Base-by-base conservation (phyloP, 164 flowering plant species). In the Umbilicus rupestris region DNA sequence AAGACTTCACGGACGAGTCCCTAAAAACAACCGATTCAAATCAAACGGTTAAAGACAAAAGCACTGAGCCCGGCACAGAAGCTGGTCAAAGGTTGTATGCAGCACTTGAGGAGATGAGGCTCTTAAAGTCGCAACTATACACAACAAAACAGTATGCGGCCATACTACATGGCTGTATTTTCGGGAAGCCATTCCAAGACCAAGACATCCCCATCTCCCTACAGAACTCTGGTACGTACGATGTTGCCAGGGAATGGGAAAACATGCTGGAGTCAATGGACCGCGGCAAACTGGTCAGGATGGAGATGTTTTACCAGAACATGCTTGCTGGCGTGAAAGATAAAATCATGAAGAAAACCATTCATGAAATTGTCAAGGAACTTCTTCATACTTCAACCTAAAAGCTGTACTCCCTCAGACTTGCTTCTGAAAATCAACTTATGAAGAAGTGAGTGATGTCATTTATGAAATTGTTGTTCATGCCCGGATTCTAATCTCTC, bases 231-330 rank as follows among this genome's bases (percentile, higher is more conserved):
- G 90, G 85, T n/a, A 47, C 33, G 11, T 86, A 84, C 44, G 86
- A 85, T 69, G 72, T 88, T 62, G 83, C 79, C 19, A 86, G 75
- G 67, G 97, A 85, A 70, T 93, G 98, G 97, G 92, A 88, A 64
- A 80, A 73, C 67, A 80, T 88, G 86, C 71, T 93, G 59, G 97
- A 93, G 70, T 75, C 84, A 5, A 84, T 84, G 2, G 94, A 88
- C 63, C 72, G 64, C n/a, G 72, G 72, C 20, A 77, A 79, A 79
- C 84, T 93, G 50, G 55, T 67, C 2, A 78, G 85, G 62, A 66
- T 93, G 82, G 90, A 90, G 71, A 72, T 73, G 75, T 88, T 90
- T 68, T 93, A 88, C 70, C 68, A 83, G 15, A 81, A 71, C 74
- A 85, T 87, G 92, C 85, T 86, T 55, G 77, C 78, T 0, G 84